A percentile compares a stretch with the other conserved stretches of the same genome.
Evolutionary conservation across 306 rosid genomes (phyloP).

Genomic region (Fragaria nilgerrensis): DNA sequence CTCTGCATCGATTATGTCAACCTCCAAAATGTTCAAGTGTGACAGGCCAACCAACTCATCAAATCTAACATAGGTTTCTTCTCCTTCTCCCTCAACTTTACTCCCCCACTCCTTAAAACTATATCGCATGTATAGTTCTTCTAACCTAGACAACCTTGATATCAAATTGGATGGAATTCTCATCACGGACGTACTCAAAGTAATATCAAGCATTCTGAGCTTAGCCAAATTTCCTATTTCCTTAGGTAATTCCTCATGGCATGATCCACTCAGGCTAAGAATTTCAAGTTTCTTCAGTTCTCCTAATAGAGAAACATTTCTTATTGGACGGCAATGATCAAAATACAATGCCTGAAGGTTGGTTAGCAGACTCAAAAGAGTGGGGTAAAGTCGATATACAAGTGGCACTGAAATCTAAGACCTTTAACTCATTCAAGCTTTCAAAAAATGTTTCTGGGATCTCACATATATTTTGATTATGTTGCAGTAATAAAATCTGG

Average conservation of each 20-base stretch:
- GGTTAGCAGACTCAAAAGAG: background rate
- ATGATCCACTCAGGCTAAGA: background rate
- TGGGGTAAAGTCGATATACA: background rate
- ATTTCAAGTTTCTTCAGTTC: background rate
- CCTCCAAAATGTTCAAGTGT: background rate
- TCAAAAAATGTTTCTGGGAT: too few species aligned
- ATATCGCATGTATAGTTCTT: background rate
- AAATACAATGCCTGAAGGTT: background rate
- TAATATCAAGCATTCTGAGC: background rate
- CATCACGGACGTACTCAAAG: rapidly evolving
- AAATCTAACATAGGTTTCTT: background rate
- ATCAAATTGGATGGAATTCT: background rate
- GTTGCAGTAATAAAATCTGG: too few species aligned
- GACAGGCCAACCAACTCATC: background rate
- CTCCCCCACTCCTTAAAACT: background rate
- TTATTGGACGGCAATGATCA: background rate
- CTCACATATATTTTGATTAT: too few species aligned
- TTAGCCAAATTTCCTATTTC: background rate
- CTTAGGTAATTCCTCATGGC: background rate
- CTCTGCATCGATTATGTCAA: background rate
- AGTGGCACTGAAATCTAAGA: background rate
- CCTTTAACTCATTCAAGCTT: background rate
- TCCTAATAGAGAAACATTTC: background rate
- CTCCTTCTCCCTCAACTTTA: background rate
- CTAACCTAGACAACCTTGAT: background rate